Base-by-base conservation (phyloP, 1,284 basidiomycete genomes). In the Inonotus obliquus region DNA sequence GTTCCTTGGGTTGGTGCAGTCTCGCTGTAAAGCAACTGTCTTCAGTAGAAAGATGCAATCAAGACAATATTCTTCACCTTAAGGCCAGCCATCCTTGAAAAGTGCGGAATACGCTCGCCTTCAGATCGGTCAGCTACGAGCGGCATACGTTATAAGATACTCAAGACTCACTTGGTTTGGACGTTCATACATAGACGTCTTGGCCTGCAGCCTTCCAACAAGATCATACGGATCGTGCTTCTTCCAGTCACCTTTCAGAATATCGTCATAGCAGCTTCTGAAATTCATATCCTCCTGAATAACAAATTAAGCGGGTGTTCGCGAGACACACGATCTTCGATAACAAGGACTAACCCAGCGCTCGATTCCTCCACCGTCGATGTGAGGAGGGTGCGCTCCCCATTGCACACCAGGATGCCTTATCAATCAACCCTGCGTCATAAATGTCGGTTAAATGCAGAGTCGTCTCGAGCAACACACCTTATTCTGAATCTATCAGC, bases 291-390 rank as follows among this genome's bases (percentile, higher is more conserved):
- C 91, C 71, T 95, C 91, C 60, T 61, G 39, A 14, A 52, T 27
- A 32, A 52, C 48, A 25, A 9, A 14, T 6, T 14, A 19, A 29
- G 14, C 29, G 7, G 4, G 32, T 21, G 32, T 44, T n/a, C n/a
- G 41, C n/a, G 32, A 14, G 9, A 32, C 25, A 14, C 9, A 14
- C 32, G 11, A 10, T 10, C 14, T 1, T 52, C 6, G 29, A 11
- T 47, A 23, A 21, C 13, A 13, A 47, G 32, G 10, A 29, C 52
- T 27, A 21, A 61, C 60, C 92, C 92, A 94, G 25, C 91, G 79
- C 73, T 96, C 93, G 29, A 94, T 86, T 0, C 83, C 75, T 1
- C 91, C 92, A 7, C 92, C 86, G 68, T 95, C 92, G 53, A 94
- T 78, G 69, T 96, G 93, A 0, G 92, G 90, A 2, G 86, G 84